Evolutionary conservation across 2,329 filamentous ascomycete species (phyloP).

Genomic region (Aplosporella prunicola): DNA sequence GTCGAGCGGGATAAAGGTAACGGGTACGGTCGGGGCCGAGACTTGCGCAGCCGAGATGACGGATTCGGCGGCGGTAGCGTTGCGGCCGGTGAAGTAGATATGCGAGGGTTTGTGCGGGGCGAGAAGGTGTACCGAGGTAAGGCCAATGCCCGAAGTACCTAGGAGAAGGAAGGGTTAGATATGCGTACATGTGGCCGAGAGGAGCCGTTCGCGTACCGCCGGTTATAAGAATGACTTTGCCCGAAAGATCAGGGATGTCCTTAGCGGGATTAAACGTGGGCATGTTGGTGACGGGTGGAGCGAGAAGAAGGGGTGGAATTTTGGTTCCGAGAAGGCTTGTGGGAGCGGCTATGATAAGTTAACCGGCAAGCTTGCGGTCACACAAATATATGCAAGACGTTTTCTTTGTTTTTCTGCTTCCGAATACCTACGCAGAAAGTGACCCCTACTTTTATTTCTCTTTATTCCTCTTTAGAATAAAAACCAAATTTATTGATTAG

Average conservation of each 20-base stretch:
- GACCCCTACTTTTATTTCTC: no score
- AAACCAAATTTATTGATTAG: no score
- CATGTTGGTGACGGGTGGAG: no score
- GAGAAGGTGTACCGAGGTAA: slow-evolving; percentile 36
- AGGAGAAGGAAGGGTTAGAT: neutral
- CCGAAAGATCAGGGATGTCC: slow-evolving; percentile 33
- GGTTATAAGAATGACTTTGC: slow-evolving; percentile 37
- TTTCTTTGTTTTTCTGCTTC: no score
- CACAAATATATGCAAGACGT: no score
- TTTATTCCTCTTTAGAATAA: no score
- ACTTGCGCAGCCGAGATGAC: slow-evolving; percentile 32
- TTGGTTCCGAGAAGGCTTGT: no score
- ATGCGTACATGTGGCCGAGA: neutral
- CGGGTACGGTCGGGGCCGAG: slow-evolving; percentile 24
- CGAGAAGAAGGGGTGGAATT: no score
- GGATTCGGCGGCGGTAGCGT: slow-evolving; percentile 30
- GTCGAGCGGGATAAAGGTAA: slow-evolving; percentile 33
- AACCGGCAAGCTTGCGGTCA: no score
- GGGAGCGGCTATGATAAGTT: no score
- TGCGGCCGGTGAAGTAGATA: slow-evolving; percentile 41
- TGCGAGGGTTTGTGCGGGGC: slow-evolving; percentile 34
- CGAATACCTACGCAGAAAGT: no score
- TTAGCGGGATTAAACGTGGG: no score
- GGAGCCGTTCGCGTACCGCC: slow-evolving; percentile 27
- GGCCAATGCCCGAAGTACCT: slow-evolving; percentile 40